A percentile compares a stretch with the other conserved stretches of the same genome.
Evolutionary conservation across 2,329 filamentous ascomycete species (phyloP).

Genomic region (Sphaerulina vaccinii): DNA sequence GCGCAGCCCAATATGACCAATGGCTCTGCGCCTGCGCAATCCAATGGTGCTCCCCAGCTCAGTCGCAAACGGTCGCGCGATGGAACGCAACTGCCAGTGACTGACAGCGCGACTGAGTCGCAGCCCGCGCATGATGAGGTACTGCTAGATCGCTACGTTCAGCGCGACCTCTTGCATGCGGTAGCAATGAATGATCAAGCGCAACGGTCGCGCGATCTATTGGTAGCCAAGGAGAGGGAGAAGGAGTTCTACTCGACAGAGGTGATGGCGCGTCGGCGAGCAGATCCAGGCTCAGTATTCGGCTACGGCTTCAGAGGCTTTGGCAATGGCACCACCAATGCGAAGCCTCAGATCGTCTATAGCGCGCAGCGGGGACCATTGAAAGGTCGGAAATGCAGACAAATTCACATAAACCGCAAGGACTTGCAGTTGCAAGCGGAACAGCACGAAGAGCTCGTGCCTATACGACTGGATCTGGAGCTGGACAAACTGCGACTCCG

Average conservation of each 20-base stretch:
- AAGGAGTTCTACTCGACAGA: constrained; percentile 64
- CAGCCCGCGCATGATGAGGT: constrained; percentile 32
- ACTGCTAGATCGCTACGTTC: constrained; percentile 63
- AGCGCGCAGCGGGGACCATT: constrained; percentile 72
- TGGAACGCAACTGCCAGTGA: constrained; percentile 53
- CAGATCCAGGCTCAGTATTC: constrained; percentile 60
- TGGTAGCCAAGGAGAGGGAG: constrained; percentile 64
- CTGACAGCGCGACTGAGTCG: constrained; percentile 20
- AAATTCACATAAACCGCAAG: constrained; percentile 72
- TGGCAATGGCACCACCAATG: constrained; percentile 80
- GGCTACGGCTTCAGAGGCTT: constrained; percentile 80
- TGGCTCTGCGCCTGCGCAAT: constrained; percentile 32
- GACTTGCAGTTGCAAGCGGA: constrained; percentile 85
- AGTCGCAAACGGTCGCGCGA: constrained; percentile 61
- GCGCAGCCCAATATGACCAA: constrained; percentile 29
- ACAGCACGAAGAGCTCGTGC: constrained; percentile 85
- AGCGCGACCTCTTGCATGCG: constrained; percentile 61
- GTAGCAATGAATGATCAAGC: constrained; percentile 53
- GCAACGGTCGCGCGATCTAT: constrained; percentile 44
- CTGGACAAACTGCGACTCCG: constrained; percentile 93
- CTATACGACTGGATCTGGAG: constrained; percentile 87
- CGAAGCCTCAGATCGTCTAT: constrained; percentile 71
- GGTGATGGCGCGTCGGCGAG: constrained; percentile 61
- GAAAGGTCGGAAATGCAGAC: constrained; percentile 71
- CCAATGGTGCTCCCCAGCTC: constrained; percentile 49